These are phyloP conservation scores for Dryas integrifolia DNA, from an alignment of 331 rosid genomes.

Conservation along the genomic window DNA sequence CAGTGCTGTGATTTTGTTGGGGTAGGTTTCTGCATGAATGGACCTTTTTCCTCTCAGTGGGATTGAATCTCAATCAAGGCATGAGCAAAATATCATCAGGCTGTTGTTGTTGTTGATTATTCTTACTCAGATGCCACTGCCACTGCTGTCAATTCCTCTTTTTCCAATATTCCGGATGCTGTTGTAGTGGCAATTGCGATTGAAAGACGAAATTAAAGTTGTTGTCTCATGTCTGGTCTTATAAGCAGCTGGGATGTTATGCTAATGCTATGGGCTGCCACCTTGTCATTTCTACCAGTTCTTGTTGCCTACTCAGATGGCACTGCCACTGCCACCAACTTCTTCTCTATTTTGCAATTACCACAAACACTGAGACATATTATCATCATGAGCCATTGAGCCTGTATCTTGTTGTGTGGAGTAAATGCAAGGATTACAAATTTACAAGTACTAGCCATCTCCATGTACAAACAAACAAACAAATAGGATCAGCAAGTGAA, in stretches of 20 bases:
- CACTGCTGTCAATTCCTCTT: constrained; percentile 5
- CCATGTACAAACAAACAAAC: no score
- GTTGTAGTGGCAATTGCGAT: neutral
- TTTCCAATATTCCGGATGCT: constrained; percentile 5
- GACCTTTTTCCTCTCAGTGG: neutral
- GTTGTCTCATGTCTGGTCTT: constrained; percentile 7
- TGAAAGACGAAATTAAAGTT: neutral
- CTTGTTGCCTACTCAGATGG: constrained; percentile 19
- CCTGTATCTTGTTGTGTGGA: no score
- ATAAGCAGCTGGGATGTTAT: neutral
- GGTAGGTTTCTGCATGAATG: neutral
- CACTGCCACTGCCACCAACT: neutral
- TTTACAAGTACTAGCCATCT: no score
- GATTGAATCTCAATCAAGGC: neutral
- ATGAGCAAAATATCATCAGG: neutral
- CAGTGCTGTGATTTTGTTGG: neutral
- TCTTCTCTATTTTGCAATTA: neutral
- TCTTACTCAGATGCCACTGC: constrained; percentile 24
- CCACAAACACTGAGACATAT: no score
- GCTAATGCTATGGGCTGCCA: constrained; percentile 2
- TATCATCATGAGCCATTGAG: neutral
- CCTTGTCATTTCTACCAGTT: neutral
- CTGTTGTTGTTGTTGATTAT: neutral
- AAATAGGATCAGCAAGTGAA: no score
- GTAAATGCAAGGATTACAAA: no score